Evolutionary conservation across 768 basidiomycete genomes (phyloP), one percentile per base, ranked within the genome.

Genomic region (Lyophyllum decastes): DNA sequence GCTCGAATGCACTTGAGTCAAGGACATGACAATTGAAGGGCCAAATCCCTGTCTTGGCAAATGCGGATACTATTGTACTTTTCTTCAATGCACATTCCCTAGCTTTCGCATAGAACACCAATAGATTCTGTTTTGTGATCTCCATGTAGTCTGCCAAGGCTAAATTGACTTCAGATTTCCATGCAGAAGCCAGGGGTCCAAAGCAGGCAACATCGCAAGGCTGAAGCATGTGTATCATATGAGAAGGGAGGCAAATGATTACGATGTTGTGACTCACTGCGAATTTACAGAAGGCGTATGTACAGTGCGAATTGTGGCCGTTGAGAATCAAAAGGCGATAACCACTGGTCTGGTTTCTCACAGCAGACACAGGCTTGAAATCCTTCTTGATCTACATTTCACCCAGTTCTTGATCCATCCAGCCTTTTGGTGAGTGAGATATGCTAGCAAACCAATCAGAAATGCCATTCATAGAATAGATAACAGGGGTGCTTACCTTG

Each of bases 401-500:
- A n/a, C 74, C 73, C 5, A 76, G 61, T 12, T 76, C 70, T 9
- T 74, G 58, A 56, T 76, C 73, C 11, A 72, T 78, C 78, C 78
- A 79, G 9, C 78, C 75, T 45, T 75, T 77, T 17, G 62, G 66
- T 3, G 75, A 75, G 25, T 54, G 27, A 1, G 65, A 69, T 22
- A 78, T 66, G 52, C 76, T 78, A 35, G 8, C 3, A 17, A 10
- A 49, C 4, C 19, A 4, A 4, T 38, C 7, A 38, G 35, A 9
- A 14, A 38, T 38, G n/a, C n/a, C n/a, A 33, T 38, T 7, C 35
- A 38, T 11, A 38, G 6, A 3, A 8, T 14, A 7, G 35, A 22
- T 26, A 22, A n/a, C 8, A 24, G 33, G 4, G 30, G 61, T 67
- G 50, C 19, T 70, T 33, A 47, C 72, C 70, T 71, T 2, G 70